Evolutionary conservation across 2,329 filamentous ascomycete genomes (phyloP).

Genomic region (Claviceps quebecensis): DNA sequence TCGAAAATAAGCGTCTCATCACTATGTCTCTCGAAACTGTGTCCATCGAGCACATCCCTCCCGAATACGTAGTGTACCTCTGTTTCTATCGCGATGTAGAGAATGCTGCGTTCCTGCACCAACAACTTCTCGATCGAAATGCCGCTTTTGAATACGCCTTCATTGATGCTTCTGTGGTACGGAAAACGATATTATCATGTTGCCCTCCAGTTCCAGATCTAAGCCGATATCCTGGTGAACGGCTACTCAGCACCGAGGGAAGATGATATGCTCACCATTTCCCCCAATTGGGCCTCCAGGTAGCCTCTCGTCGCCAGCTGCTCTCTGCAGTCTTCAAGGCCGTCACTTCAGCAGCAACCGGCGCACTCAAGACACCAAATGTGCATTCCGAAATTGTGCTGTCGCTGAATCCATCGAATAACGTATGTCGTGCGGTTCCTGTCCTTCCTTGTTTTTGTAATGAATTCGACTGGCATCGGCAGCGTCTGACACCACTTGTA

Average conservation of each 20-base stretch:
- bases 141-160: constrained; percentile 84
- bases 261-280: not conserved
- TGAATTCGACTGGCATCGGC: not conserved
- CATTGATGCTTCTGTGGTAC: constrained; percentile 68
- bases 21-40: constrained; percentile 44
- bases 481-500: not conserved
- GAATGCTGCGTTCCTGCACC: constrained; percentile 65
- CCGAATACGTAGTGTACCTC: constrained; percentile 52
- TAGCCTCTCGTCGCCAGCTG: constrained; percentile 59
- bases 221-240: not conserved
- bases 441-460: too few species aligned
- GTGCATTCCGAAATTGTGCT: constrained; percentile 83
- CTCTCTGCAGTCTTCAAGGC: constrained; percentile 66
- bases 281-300: constrained; percentile 25
- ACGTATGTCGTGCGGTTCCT: constrained; percentile 33
- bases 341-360: constrained; percentile 48
- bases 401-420: constrained; percentile 67
- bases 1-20: not conserved
- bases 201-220: too few species aligned
- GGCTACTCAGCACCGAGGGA: not conserved
- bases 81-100: constrained; percentile 61
- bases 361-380: constrained; percentile 61
- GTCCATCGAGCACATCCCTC: constrained; percentile 60
- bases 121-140: constrained; percentile 77
- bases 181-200: constrained; percentile 9